These are phyloP conservation scores for Hondaea fermentalgiana DNA, from an alignment of 108 stramenopile genomes.

Conservation along the genomic window DNA sequence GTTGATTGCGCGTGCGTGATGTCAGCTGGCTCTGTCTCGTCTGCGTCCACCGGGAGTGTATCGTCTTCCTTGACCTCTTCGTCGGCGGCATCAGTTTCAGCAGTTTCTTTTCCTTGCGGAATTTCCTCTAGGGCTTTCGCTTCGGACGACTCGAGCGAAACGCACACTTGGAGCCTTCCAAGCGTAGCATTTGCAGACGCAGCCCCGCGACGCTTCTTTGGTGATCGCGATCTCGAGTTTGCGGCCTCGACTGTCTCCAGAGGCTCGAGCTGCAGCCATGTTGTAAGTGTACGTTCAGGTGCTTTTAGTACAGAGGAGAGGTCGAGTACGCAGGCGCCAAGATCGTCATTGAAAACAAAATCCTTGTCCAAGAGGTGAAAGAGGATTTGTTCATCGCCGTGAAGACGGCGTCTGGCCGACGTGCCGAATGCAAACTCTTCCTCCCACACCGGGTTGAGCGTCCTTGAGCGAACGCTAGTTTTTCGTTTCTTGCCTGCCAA, in stretches of 20 bases:
- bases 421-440: background rate
- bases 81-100: background rate
- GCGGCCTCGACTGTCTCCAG: background rate
- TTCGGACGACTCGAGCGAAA: background rate
- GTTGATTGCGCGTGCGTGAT: background rate
- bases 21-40: background rate
- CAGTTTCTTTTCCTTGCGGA: too few species aligned
- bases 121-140: too few species aligned
- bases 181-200: background rate
- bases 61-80: background rate
- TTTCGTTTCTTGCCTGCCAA: background rate
- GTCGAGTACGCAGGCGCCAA: background rate
- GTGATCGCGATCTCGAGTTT: too few species aligned
- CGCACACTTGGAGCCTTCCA: background rate
- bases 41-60: background rate
- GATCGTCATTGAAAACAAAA: constrained; percentile 9
- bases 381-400: background rate
- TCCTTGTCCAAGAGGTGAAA: background rate
- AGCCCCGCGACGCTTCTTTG: background rate
- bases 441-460: background rate
- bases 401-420: background rate
- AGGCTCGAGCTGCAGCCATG: background rate
- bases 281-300: background rate
- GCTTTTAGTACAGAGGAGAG: background rate
- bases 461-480: background rate